Conservation (phyloP, 805 yeast genomes). For the Pichia californica region DNA sequence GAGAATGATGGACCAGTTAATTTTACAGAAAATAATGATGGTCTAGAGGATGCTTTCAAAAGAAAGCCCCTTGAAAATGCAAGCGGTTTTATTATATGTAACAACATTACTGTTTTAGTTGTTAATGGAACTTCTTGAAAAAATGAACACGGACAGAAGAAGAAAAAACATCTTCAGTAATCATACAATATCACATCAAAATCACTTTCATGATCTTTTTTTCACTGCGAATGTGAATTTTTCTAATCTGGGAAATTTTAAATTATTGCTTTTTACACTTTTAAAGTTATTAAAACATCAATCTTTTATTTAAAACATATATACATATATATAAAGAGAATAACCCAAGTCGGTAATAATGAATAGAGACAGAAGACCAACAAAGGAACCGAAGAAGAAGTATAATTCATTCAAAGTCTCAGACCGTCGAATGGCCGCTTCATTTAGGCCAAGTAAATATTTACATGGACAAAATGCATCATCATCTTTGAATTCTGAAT, state of each 20-base stretch:
- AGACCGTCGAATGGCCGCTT: slow-evolving; percentile 51
- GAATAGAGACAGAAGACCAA: slow-evolving; percentile 2
- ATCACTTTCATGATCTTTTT: not conserved
- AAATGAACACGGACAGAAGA: too few relatives aligned
- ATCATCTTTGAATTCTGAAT: not conserved
- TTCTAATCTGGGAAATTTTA: too few relatives aligned
- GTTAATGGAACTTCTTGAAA: too few relatives aligned
- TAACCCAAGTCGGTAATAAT: not conserved
- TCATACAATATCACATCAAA: too few relatives aligned
- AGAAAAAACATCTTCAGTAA: too few relatives aligned
- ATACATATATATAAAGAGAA: too few relatives aligned
- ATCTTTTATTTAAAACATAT: too few relatives aligned
- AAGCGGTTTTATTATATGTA: not conserved
- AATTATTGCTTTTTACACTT: too few relatives aligned
- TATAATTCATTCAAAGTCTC: slow-evolving; percentile 33
- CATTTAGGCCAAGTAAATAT: slow-evolving; percentile 40
- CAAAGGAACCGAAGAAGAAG: slow-evolving; percentile 6
- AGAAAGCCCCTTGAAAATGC: not conserved
- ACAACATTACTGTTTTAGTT: not conserved
- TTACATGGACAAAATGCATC: slow-evolving; percentile 22
- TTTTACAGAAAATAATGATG: not conserved
- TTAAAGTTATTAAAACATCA: too few relatives aligned
- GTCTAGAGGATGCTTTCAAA: not conserved
- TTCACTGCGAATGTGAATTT: not conserved
- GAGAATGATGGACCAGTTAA: not conserved